Evolutionary conservation across 2,329 filamentous ascomycete genomes (phyloP).

Genomic region (Hypocrella siamensis): DNA sequence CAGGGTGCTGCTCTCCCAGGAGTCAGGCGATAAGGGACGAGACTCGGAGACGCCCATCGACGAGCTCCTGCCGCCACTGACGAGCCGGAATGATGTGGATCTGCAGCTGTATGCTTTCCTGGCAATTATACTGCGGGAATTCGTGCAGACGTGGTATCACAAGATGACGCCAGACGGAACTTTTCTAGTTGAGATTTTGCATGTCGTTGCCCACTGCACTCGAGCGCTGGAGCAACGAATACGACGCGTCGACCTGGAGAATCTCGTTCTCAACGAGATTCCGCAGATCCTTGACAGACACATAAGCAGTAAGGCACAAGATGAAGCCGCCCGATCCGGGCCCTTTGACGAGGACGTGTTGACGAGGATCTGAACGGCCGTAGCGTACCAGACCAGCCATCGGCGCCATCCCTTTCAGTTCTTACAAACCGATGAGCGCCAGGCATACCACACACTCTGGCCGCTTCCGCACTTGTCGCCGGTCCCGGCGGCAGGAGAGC

Average conservation of each 20-base stretch:
- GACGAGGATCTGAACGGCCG: conserved; percentile 21
- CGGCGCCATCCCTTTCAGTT: too few species aligned
- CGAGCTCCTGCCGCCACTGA: conserved; percentile 75
- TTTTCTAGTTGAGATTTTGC: conserved; percentile 77
- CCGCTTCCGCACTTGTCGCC: conserved; percentile 71
- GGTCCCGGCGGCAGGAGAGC: conserved; percentile 43
- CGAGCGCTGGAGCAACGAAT: conserved; percentile 75
- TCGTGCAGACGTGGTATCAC: conserved; percentile 83
- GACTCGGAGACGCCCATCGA: conserved; percentile 44
- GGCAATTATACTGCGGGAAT: conserved; percentile 77
- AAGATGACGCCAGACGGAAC: conserved; percentile 82
- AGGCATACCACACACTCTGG: conserved; percentile 70
- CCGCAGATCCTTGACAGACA: conserved; percentile 70
- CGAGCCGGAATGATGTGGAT: conserved; percentile 87
- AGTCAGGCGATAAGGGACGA: conserved; percentile 40
- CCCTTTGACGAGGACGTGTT: neutral
- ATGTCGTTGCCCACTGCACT: conserved; percentile 85
- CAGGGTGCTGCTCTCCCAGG: conserved; percentile 66
- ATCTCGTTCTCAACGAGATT: conserved; percentile 73
- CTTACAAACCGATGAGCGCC: conserved; percentile 44
- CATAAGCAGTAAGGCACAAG: conserved; percentile 45
- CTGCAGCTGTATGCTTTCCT: conserved; percentile 85
- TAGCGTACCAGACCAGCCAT: too few species aligned
- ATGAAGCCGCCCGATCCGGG: neutral
- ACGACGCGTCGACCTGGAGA: conserved; percentile 67